Conservation (phyloP, 2,329 filamentous ascomycete genomes). For the Emmonsiellopsis sp. region DNA sequence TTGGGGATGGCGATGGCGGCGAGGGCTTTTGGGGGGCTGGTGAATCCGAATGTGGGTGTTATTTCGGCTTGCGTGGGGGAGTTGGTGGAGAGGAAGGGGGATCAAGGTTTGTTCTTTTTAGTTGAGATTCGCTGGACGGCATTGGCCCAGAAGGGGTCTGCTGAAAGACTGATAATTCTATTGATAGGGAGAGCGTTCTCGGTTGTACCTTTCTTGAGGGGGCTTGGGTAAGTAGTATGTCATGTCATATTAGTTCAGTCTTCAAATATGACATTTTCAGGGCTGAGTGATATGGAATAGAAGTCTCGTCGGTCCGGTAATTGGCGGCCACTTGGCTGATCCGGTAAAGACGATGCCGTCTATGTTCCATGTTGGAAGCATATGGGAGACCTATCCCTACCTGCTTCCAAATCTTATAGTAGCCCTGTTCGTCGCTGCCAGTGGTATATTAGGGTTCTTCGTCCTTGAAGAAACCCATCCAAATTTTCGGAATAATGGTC, state of each 20-base stretch:
- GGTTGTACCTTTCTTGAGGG: constrained; percentile 8
- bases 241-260: neutral
- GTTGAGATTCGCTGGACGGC: neutral
- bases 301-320: constrained; percentile 5
- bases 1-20: neutral
- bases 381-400: constrained; percentile 8
- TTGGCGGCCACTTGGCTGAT: constrained; percentile 7
- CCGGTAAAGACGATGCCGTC: constrained; percentile 4
- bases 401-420: constrained; percentile 7
- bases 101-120: neutral
- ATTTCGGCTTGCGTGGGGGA: constrained; percentile 7
- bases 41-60: constrained; percentile 8
- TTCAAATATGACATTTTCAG: too few relatives aligned
- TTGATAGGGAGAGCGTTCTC: constrained; percentile 6
- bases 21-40: constrained; percentile 5
- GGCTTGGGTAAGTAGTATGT: constrained; percentile 3
- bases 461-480: constrained; percentile 8
- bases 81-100: constrained; percentile 2
- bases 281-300: neutral
- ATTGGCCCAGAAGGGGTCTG: neutral
- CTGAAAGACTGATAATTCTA: too few relatives aligned
- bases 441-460: constrained; percentile 3
- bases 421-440: neutral
- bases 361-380: neutral
- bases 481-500: constrained; percentile 1